Base-by-base conservation (phyloP, 352 stramenopile genomes). In the Phytophthora nicotianae region DNA sequence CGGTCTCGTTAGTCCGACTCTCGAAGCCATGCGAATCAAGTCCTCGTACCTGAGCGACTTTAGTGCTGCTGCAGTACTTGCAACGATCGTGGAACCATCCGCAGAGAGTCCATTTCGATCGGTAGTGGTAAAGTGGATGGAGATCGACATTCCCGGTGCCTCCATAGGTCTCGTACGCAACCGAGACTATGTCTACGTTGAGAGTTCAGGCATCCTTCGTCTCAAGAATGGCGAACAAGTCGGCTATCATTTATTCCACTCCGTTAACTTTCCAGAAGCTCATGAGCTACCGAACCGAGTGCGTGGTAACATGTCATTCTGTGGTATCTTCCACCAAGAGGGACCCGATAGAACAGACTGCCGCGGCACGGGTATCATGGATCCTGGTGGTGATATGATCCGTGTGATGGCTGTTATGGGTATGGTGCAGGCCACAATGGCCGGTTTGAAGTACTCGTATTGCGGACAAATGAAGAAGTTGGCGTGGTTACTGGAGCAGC, bases 231-330 rank as follows among this genome's bases (percentile, higher is more conserved):
- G 60, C 9, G 60, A 68, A 17, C 60, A 46, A 0, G 53, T 68
- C 0, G 60, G 60, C 7, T 68, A 68, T 37, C 60, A 68, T 7
- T 50, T 68, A 16, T 42, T 63, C 9, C 60, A 68, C 38, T 68
- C 60, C 2, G 45, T 68, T 19, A 56, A 8, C 5, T 68, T 68
- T 16, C 60, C 60, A 9, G 26, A 68, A 33, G 42, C 35, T 9
- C 62, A 65, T 2, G 56, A 68, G 3, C 51, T 68, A 11, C 60
- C 60, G 0, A 58, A 40, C 29, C 58, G 60, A 32, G 46, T 68
- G 2, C 68, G 72, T 17, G 72, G 68, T 7, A 72, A 77, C 56
- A 72, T 81, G 33, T 81, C 68, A 7, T 66, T 77, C 32, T 75
- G 65, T 45, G 65, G 48, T 0, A 49, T 81, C 26, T 78, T 72